Conservation (phyloP, 345 rosid genomes). For the Corchorus capsularis region DNA sequence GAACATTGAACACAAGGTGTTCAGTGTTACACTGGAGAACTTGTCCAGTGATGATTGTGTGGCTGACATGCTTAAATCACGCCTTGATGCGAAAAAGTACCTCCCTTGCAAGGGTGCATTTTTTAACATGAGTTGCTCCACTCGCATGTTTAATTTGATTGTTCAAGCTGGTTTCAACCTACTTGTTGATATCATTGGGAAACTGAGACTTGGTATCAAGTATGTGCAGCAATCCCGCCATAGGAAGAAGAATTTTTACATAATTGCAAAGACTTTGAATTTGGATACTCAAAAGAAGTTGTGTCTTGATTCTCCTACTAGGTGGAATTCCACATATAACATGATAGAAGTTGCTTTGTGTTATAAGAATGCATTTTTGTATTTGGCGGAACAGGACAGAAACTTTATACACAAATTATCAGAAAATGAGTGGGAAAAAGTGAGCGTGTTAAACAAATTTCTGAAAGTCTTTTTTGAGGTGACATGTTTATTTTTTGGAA, state of each 20-base stretch:
- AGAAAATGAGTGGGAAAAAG: conserved; percentile 33
- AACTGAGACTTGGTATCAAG: conserved; percentile 25
- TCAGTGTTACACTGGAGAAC: conserved; percentile 24
- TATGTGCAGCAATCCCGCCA: conserved; percentile 32
- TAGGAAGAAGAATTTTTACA: conserved; percentile 25
- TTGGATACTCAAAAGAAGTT: conserved; percentile 27
- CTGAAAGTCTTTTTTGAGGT: conserved; percentile 28
- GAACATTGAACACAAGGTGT: conserved; percentile 36
- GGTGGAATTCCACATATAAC: conserved; percentile 30
- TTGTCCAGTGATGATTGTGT: conserved; percentile 21
- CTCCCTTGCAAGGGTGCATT: conserved; percentile 30
- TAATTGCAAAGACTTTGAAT: conserved; percentile 27
- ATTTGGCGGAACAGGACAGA: conserved; percentile 27
- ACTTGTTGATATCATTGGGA: conserved; percentile 19
- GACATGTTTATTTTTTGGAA: conserved; percentile 20
- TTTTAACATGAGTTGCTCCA: conserved; percentile 23
- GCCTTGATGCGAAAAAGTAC: conserved; percentile 20
- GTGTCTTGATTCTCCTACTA: conserved; percentile 26
- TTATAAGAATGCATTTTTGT: conserved; percentile 28
- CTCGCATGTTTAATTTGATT: conserved; percentile 23
- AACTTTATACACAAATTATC: conserved; percentile 23
- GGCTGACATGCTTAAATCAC: conserved; percentile 29
- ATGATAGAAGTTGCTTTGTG: conserved; percentile 31
- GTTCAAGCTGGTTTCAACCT: conserved; percentile 32
- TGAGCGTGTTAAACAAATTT: conserved; percentile 25